These are phyloP conservation scores for Melanomma pulvis-pyrius DNA, from an alignment of 495 filamentous ascomycete genomes.

Conservation along the genomic window DNA sequence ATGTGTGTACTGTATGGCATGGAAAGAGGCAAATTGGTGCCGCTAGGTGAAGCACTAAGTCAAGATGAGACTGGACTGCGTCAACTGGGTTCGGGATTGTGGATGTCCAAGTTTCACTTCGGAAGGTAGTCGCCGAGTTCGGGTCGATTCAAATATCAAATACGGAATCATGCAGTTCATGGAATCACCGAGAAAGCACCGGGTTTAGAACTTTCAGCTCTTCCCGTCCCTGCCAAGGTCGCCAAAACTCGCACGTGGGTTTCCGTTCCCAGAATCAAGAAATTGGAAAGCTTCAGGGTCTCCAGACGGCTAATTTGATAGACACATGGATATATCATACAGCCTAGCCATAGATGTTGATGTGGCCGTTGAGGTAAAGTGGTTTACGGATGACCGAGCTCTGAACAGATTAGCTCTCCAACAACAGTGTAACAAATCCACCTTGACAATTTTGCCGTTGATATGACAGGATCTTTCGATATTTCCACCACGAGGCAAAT, in stretches of 20 bases:
- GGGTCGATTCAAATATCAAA: not conserved
- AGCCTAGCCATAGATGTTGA: not conserved
- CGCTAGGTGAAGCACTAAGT: not conserved
- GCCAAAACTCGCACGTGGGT: not conserved
- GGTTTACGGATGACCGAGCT: not conserved
- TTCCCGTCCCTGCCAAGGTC: not conserved
- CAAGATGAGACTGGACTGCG: not conserved
- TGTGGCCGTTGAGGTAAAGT: not conserved
- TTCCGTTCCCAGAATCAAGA: not conserved
- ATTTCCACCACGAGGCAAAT: not conserved
- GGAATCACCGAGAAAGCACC: no score
- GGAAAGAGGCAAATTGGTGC: not conserved
- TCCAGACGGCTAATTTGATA: not conserved
- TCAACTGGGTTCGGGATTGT: not conserved
- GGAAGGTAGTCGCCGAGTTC: not conserved
- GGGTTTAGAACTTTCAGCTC: not conserved
- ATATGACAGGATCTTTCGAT: not conserved
- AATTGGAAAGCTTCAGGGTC: not conserved
- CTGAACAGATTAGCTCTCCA: not conserved
- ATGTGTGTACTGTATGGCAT: not conserved
- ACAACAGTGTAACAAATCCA: not conserved
- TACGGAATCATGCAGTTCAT: not conserved
- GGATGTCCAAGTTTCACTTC: not conserved
- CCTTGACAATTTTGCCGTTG: not conserved
- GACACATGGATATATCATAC: not conserved